These are phyloP conservation scores for Saksenaea vasiformis DNA, from an alignment of 371 early-diverging fungal species.

Conservation along the genomic window DNA sequence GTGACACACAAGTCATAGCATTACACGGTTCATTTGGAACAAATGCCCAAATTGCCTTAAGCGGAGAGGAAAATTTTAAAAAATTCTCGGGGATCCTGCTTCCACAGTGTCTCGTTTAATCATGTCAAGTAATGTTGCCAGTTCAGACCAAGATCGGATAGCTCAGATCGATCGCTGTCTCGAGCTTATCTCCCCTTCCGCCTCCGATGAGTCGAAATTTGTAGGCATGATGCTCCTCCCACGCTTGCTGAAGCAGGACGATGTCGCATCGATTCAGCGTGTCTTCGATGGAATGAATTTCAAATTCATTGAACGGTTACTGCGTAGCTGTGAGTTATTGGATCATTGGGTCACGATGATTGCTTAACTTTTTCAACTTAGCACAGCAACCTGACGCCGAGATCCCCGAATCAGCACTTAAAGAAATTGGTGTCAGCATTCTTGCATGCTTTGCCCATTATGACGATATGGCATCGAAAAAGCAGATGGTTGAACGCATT, in stretches of 20 bases:
- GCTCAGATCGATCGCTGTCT: constrained; percentile 56
- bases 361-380: neutral
- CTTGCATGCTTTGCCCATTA: constrained; percentile 45
- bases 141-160: constrained; percentile 31
- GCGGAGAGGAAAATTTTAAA: too few relatives aligned
- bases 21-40: too few relatives aligned
- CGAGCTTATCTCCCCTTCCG: constrained; percentile 40
- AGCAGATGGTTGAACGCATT: constrained; percentile 42
- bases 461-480: constrained; percentile 26
- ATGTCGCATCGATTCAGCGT: constrained; percentile 29
- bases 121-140: constrained; percentile 14
- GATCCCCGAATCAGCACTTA: constrained; percentile 40
- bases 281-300: constrained; percentile 56
- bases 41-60: too few relatives aligned
- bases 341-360: neutral
- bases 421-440: constrained; percentile 52
- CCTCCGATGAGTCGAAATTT: constrained; percentile 55
- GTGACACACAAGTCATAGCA: too few relatives aligned
- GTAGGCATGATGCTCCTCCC: constrained; percentile 57
- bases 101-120: neutral
- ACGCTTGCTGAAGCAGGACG: constrained; percentile 43
- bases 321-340: constrained; percentile 38
- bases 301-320: constrained; percentile 48
- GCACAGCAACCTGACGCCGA: constrained; percentile 17
- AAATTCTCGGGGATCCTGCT: neutral